These are phyloP conservation scores for Rhytidiadelphus loreus DNA, from an alignment of 225 moss, liverwort and hornwort genomes.

Conservation along the genomic window DNA sequence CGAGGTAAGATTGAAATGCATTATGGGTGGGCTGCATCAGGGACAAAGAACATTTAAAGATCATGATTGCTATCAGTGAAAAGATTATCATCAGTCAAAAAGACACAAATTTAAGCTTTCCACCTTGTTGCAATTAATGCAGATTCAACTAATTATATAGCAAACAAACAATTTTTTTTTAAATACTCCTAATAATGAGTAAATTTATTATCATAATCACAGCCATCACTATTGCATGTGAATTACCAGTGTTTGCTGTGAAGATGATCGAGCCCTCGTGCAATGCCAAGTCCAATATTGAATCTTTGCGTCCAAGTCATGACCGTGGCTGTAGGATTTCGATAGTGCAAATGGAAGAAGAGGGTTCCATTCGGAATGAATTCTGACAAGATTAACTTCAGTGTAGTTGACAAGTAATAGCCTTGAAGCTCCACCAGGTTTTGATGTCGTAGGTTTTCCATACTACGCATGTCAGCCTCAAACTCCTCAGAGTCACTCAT, in stretches of 20 bases:
- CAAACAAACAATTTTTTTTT: background rate
- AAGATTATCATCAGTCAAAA: background rate
- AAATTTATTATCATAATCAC: background rate
- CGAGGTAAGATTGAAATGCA: slow-evolving; percentile 53
- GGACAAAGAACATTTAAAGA: background rate
- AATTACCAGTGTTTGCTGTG: slow-evolving; percentile 52
- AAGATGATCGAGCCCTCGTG: slow-evolving; percentile 58
- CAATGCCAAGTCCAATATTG: slow-evolving; percentile 63
- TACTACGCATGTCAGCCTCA: slow-evolving; percentile 54
- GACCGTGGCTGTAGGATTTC: background rate
- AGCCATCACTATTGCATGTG: background rate
- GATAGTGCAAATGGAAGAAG: slow-evolving; percentile 37
- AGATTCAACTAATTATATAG: background rate
- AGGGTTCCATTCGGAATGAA: slow-evolving; percentile 63
- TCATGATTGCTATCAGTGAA: background rate
- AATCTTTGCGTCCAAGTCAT: slow-evolving; percentile 54
- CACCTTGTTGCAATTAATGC: background rate
- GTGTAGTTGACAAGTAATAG: slow-evolving; percentile 59
- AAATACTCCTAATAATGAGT: background rate
- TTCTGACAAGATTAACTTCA: slow-evolving; percentile 65
- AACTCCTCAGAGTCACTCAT: slow-evolving; percentile 59
- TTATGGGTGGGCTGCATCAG: slow-evolving; percentile 10
- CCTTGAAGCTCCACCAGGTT: slow-evolving; percentile 74
- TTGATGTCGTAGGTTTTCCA: slow-evolving; percentile 48
- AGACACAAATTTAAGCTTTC: background rate